Base-by-base conservation (phyloP, 208 protist species). In the Novymonas esmeraldas region DNA sequence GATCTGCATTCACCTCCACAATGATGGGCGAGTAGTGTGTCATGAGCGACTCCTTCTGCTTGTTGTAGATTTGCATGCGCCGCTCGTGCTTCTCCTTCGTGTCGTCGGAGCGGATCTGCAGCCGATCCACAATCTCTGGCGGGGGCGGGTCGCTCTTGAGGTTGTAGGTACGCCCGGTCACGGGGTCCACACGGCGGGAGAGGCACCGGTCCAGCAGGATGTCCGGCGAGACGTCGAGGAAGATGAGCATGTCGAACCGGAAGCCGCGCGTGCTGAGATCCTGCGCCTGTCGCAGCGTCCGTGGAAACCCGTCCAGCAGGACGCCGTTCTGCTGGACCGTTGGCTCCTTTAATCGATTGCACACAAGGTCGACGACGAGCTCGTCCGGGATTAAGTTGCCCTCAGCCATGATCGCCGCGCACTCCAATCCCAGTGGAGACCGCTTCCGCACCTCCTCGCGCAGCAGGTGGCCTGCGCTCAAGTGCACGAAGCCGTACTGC, bases 241-340 rank as follows among this genome's bases (percentile, higher is more conserved):
- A 84, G 13, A 95, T 72, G 76, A 95, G 76, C 38, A 83, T 79
- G 66, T 93, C 86, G 33, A 95, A 78, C 28, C 73, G 45, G 62
- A 92, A 86, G 10, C 87, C 86, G 22, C 68, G 79, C 13, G 63
- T 51, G 9, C 60, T 60, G 10, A 95, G 74, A 60, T 71, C 72
- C 64, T 90, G 29, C 2, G 96, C 96, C 73, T 99, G 97, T 18
- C 63, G 51, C n/a, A 94, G 61, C 2, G 91, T 98, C 20, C 96
- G 86, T 34, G 97, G 97, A 68, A 96, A 98, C 42, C 97, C 97
- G 70, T 99, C 97, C 26, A 99, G 78, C 31, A 99, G 33, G 42
- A 90, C 93, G 24, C 89, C 85, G 36, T 69, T 45, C 44, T 79
- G 66, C 64, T 83, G 59, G 44, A 67, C 80, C 36, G 85, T 68